phyloP scores from a whole-genome alignment of 2,329 filamentous ascomycete genomes.

The Penicillium brasilianum region DNA sequence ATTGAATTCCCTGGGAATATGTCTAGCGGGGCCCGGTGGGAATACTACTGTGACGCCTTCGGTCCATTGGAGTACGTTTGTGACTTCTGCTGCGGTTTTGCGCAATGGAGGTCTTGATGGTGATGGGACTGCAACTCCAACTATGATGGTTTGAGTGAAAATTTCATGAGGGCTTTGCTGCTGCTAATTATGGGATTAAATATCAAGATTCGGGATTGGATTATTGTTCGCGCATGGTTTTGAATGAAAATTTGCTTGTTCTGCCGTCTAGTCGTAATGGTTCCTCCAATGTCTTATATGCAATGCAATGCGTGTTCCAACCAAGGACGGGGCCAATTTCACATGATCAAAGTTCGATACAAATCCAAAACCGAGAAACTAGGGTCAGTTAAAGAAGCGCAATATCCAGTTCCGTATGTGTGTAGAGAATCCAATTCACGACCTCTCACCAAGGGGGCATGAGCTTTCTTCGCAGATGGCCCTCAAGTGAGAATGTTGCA shows the following conservation, averaged over 20 bases:
- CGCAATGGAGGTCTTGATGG: neutral
- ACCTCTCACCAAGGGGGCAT: neutral
- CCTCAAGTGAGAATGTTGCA: neutral
- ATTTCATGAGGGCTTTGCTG: neutral
- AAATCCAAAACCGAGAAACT: neutral
- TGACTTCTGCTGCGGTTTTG: neutral
- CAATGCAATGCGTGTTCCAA: constrained; percentile 1
- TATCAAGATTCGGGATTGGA: neutral
- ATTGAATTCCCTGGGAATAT: constrained; percentile 24
- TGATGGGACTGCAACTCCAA: neutral
- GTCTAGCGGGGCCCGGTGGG: constrained; percentile 2
- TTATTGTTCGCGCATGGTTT: neutral
- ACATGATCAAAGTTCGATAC: neutral
- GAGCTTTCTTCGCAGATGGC: neutral
- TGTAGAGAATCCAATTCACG: neutral
- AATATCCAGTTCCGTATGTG: neutral
- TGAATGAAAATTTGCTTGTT: neutral
- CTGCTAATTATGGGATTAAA: neutral
- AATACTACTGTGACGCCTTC: neutral
- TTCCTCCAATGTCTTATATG: constrained; percentile 8
- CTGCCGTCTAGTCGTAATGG: constrained; percentile 5
- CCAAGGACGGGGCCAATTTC: neutral
- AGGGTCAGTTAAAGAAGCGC: neutral
- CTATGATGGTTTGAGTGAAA: neutral
- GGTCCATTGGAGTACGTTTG: neutral